Evolutionary conservation across 176 grass and related monocot genomes (phyloP).

Genomic region (sorghum (Sorghum bicolor)): Sorghum_bicolor_NCBIv3 NC_012873.2:61346501-61347000

Average conservation of each 20-base stretch:
- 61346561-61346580: too few species aligned
- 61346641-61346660: too few species aligned
- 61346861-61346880: neutral
- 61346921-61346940: neutral
- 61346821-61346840: slow-evolving; percentile 4
- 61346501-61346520: too few species aligned
- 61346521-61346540: too few species aligned
- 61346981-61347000: neutral
- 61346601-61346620: too few species aligned
- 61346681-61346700: too few species aligned
- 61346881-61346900: neutral
- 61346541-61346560: too few species aligned
- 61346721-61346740: neutral
- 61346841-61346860: slow-evolving; percentile 34
- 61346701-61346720: neutral
- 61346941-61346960: neutral
- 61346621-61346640: too few species aligned
- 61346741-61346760: slow-evolving; percentile 1
- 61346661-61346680: too few species aligned
- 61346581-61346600: too few species aligned
- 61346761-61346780: neutral
- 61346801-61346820: neutral
- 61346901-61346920: neutral
- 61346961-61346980: neutral
- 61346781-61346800: slow-evolving; percentile 32